phyloP scores from a whole-genome alignment of 1,139 yeast genomes.

The Candida glucosophila region DNA sequence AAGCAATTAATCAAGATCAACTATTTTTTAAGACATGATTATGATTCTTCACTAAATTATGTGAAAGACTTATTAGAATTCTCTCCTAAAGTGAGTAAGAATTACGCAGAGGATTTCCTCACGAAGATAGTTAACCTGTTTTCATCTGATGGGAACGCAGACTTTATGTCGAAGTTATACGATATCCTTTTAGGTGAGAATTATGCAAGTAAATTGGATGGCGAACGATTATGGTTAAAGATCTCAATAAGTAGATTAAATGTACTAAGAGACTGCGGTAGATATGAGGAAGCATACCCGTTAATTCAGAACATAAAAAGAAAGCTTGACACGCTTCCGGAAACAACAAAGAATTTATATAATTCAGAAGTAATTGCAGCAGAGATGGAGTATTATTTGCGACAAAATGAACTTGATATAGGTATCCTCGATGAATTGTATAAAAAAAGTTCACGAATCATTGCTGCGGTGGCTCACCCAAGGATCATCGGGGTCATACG shows the following conservation, averaged over 20 bases:
- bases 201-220: slow-evolving; percentile 18
- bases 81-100: slow-evolving; percentile 23
- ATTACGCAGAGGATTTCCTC: slow-evolving; percentile 57
- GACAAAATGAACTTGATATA: slow-evolving; percentile 18
- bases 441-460: slow-evolving; percentile 36
- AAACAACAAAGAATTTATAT: slow-evolving; percentile 35
- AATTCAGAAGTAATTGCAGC: slow-evolving; percentile 58
- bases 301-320: slow-evolving; percentile 34
- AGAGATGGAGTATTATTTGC: slow-evolving; percentile 47
- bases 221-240: slow-evolving; percentile 50
- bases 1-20: slow-evolving; percentile 60
- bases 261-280: slow-evolving; percentile 30
- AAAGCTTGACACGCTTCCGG: slow-evolving; percentile 30
- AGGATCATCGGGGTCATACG: slow-evolving; percentile 59
- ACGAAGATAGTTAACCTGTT: slow-evolving; percentile 46
- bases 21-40: slow-evolving; percentile 23
- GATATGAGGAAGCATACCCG: slow-evolving; percentile 25
- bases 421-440: slow-evolving; percentile 40
- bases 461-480: slow-evolving; percentile 70
- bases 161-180: slow-evolving; percentile 19
- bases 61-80: slow-evolving; percentile 15
- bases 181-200: slow-evolving; percentile 18
- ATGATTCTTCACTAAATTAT: slow-evolving; percentile 25
- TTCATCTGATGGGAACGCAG: slow-evolving; percentile 19
- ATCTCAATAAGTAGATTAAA: slow-evolving; percentile 46